A percentile compares a stretch with the other conserved stretches of the same genome.
These are phyloP conservation scores for Pinus albicaulis DNA, from an alignment of 75 land plant genomes.

Conservation along the genomic window DNA sequence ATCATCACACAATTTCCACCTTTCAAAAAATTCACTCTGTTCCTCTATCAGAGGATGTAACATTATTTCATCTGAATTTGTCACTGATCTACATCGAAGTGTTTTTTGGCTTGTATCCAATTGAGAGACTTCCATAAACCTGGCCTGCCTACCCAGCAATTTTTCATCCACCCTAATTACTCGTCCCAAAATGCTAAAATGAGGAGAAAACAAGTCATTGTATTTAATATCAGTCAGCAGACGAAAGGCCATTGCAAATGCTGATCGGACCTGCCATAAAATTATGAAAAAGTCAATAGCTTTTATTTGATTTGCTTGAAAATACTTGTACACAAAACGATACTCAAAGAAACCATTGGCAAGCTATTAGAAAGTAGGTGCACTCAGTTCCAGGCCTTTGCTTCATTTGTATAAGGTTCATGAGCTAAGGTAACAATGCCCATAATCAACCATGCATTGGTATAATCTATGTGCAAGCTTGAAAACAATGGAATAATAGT, in stretches of 20 bases:
- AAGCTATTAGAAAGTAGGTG: not conserved
- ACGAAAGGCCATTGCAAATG: constrained; percentile 75
- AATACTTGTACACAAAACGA: not conserved
- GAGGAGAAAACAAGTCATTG: constrained; percentile 32
- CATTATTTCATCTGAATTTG: not conserved
- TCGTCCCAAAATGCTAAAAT: constrained; percentile 70
- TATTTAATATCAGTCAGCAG: constrained; percentile 50
- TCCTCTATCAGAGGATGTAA: constrained; percentile 11
- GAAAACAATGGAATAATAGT: not conserved
- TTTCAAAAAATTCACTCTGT: constrained; percentile 28
- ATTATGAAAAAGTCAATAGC: not conserved
- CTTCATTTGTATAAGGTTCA: not conserved
- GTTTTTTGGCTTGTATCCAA: constrained; percentile 37
- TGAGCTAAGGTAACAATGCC: not conserved
- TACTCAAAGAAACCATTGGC: not conserved
- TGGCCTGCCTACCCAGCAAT: constrained; percentile 63
- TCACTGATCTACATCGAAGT: not conserved
- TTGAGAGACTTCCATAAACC: constrained; percentile 31
- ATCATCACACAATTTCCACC: constrained; percentile 57
- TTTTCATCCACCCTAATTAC: constrained; percentile 77
- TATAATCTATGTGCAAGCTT: not conserved
- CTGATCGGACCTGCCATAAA: constrained; percentile 71
- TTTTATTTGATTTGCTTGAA: not conserved
- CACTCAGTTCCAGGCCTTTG: not conserved
- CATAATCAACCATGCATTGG: not conserved